Evolutionary conservation across 1,284 basidiomycete species (phyloP), one percentile per base, ranked within the genome.

Genomic region (Sanghuangporus weigelae): DNA sequence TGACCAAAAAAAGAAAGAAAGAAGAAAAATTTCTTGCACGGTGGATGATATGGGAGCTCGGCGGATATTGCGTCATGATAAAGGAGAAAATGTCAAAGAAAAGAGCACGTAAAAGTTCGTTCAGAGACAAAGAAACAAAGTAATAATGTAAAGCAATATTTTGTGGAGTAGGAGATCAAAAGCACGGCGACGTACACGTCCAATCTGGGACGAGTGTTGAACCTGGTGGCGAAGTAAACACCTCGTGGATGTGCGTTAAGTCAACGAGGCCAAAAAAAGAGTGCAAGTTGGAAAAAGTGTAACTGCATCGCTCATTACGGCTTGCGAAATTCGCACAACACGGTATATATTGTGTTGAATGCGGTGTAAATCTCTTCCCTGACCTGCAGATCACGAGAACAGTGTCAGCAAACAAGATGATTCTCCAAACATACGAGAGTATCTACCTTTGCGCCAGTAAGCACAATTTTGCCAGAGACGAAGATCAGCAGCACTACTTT

Each of bases 291-390:
- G 35, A 46, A 12, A 7, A 48, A 40, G 51, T 10, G 31, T 14
- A 16, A 44, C 39, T 51, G 60, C 12, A 62, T n/a, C 54, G 31
- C n/a, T 31, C 42, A 69, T 81, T 76, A 92, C 62, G 90, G 91
- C 77, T 93, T 93, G 75, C 90, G 84, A 82, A 93, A 93, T 73
- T 93, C 92, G 79, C 89, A 91, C 67, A 96, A 76, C 80, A 96
- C 94, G 63, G 94, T 95, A 77, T 98, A 98, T 69, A 99, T 99
- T 67, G 95, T 94, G 80, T 98, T 98, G 86, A 99, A 99, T 46
- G 97, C 97, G 63, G 93, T 95, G 76, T 99, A 99, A 70, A 99
- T 99, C 84, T 99, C 97, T 79, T 98, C 96, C 77, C 97, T 85
- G 76, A 98, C 92, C 93, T 95, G 75, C 69, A 70, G 63, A 68